phyloP scores from a whole-genome alignment of 1,284 basidiomycete species.

The Apiotrichum laibachii region DNA sequence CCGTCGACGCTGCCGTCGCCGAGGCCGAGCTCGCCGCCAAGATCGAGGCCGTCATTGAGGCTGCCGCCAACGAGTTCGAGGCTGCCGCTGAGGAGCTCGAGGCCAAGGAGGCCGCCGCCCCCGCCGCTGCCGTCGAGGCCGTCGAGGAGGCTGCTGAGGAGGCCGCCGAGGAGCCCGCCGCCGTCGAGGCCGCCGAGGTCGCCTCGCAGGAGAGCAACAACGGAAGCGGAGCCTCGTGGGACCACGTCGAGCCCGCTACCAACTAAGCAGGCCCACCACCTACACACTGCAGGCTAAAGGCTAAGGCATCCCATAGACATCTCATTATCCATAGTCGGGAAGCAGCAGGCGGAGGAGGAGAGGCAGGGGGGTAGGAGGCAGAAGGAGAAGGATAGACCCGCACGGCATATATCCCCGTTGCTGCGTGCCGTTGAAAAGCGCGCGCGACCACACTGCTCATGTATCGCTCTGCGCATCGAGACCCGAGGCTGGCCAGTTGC shows the following conservation, averaged over 20 bases:
- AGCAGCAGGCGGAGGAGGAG: background rate
- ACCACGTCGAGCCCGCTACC: conserved; percentile 11
- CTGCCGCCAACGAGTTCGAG: conserved; percentile 2
- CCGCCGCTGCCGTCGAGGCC: conserved; percentile 2
- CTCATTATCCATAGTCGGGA: background rate
- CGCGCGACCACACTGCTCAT: conserved; percentile 6
- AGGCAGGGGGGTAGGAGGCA: background rate
- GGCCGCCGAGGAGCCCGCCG: conserved; percentile 3
- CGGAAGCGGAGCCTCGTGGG: conserved; percentile 21
- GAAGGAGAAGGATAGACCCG: background rate
- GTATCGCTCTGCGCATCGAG: conserved; percentile 6
- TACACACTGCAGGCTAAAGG: too few relatives aligned
- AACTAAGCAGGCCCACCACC: too few relatives aligned
- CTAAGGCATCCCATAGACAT: background rate
- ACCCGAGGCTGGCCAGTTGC: background rate
- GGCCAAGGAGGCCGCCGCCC: conserved; percentile 2
- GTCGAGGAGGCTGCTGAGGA: conserved; percentile 4
- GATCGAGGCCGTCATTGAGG: conserved; percentile 2
- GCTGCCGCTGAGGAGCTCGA: conserved; percentile 8
- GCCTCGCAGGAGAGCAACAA: conserved; percentile 12
- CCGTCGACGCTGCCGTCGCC: conserved; percentile 1
- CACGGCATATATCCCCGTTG: background rate
- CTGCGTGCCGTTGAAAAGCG: background rate
- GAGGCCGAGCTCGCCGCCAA: conserved; percentile 6
- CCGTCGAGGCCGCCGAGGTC: conserved; percentile 6